phyloP scores from a whole-genome alignment of 169 alveolate genomes.

The Plasmodium gonderi region DNA sequence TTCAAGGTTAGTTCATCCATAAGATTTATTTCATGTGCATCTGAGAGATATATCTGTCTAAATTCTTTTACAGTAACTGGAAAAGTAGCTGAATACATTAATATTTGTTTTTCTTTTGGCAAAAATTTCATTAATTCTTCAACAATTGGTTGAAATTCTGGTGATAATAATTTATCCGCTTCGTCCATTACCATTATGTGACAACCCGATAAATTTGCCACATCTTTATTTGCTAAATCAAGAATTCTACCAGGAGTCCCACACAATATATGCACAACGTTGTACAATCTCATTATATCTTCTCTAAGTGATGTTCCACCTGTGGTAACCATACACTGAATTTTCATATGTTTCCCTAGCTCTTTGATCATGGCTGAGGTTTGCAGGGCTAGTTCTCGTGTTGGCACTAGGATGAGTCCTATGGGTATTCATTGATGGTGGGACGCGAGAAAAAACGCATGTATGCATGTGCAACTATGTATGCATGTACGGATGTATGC shows the following conservation, averaged over 20 bases:
- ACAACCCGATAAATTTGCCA: constrained; percentile 92
- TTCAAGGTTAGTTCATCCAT: constrained; percentile 99
- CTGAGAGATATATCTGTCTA: constrained; percentile 95
- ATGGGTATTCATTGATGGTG: too few relatives aligned
- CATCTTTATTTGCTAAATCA: constrained; percentile 96
- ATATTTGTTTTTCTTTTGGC: constrained; percentile 94
- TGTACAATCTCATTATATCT: constrained; percentile 95
- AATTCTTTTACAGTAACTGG: constrained; percentile 97
- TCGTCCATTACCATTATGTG: constrained; percentile 97
- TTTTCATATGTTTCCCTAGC: constrained; percentile 96
- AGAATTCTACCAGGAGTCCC: constrained; percentile 99
- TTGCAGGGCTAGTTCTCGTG: constrained; percentile 97
- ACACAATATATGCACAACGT: constrained; percentile 96
- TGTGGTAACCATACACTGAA: constrained; percentile 98
- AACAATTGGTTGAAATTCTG: constrained; percentile 97
- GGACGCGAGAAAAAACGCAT: constrained; percentile 3
- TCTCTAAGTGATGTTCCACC: constrained; percentile 99
- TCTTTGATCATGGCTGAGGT: constrained; percentile 96
- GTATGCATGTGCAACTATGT: background rate
- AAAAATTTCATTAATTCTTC: constrained; percentile 94
- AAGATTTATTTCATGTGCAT: constrained; percentile 96
- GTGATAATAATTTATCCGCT: constrained; percentile 98
- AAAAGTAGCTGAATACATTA: constrained; percentile 98
- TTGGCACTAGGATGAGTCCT: constrained; percentile 96
- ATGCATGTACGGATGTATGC: too few relatives aligned